These are phyloP conservation scores for Ophiostoma australiae DNA, from an alignment of 2,329 filamentous ascomycete genomes.

Conservation along the genomic window DNA sequence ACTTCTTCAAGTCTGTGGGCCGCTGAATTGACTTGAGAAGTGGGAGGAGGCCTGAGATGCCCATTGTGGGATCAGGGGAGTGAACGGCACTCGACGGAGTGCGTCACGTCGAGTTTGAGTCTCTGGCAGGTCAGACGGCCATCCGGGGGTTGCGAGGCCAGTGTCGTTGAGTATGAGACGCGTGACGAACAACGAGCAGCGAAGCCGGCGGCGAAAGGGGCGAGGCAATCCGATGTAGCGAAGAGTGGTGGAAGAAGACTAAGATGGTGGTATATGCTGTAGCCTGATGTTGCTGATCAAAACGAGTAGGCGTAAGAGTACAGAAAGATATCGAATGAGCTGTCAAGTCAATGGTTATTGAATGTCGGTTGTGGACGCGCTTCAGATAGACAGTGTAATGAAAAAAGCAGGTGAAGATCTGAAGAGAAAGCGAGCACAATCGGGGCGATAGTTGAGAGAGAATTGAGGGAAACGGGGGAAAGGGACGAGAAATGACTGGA, in stretches of 20 bases:
- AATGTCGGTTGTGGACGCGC: background rate
- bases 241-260: background rate
- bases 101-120: background rate
- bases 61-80: constrained; percentile 25
- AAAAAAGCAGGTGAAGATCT: background rate
- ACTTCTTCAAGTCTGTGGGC: constrained; percentile 80
- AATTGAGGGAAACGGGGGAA: background rate
- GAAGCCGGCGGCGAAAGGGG: background rate
- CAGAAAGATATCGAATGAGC: background rate
- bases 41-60: constrained; percentile 60
- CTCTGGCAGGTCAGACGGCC: constrained; percentile 16
- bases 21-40: constrained; percentile 95
- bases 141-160: constrained; percentile 13
- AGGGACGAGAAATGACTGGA: background rate
- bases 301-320: background rate
- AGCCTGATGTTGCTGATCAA: background rate
- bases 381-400: background rate
- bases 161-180: background rate
- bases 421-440: background rate
- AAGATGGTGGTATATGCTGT: background rate
- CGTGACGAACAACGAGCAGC: background rate
- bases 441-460: background rate
- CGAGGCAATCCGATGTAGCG: background rate
- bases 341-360: background rate
- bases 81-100: constrained; percentile 15